Base-by-base conservation (phyloP, 176 grass and related monocot genomes). In the Ananas comosus region DNA sequence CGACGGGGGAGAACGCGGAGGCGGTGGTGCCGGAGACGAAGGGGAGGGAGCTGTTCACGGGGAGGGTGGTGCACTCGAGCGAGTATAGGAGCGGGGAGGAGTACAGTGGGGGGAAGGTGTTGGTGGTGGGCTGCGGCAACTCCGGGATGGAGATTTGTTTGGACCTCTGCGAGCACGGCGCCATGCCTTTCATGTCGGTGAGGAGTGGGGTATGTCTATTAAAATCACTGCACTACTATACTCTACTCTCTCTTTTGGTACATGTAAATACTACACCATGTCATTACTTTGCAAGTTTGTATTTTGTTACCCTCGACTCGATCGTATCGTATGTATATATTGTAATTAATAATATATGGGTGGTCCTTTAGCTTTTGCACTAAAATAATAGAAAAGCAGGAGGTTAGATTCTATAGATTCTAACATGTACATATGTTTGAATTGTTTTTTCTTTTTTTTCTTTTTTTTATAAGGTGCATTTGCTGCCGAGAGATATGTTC, bases 101-200 rank as follows among this genome's bases (percentile, higher is more conserved):
- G 57, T 93, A 81, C 51, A 82, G 78, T 83, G 82, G 82, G 65
- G 93, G 72, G 87, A 88, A 66, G 70, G 82, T 99, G 23, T 70
- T 99, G 48, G 94, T 99, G 3, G 70, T 99, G 9, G 94, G 94
- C 0, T 99, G 94, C 17, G 94, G 94, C 25, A 99, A 99, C 82
- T 99, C 94, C 4, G 94, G 89, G 1, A 99, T 99, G 94, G 94
- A 99, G 72, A 99, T 93, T 65, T 99, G 87, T 67, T 72, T 99
- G 70, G 94, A 99, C 63, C 66, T 99, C 70, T 86, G 74, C 12
- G 94, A 90, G 66, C 84, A 86, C 48, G 94, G 89, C 65, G 89
- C 94, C 50, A 72, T 56, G 68, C 94, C 94, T 5, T 90, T 99
- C 84, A 72, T 99, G 94, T 99, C 94, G 1, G 87, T 99, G 52